Evolutionary conservation across 306 rosid genomes (phyloP), one percentile per base, ranked within the genome.

Genomic region (Coriaria nepalensis): DNA sequence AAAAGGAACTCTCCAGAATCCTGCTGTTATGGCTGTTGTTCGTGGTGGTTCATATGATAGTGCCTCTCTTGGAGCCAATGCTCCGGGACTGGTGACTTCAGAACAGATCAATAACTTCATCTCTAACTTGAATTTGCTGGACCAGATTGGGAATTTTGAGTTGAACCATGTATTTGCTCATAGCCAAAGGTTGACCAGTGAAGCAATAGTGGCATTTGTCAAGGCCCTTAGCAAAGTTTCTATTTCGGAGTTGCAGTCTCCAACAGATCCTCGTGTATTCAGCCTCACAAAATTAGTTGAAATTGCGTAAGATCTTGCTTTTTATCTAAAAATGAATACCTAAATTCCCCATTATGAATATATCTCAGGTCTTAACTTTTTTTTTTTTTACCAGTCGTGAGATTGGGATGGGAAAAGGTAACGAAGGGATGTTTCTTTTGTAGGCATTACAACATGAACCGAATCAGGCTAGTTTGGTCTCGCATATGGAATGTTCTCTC

Each of bases 401-500:
- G 29, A 20, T 20, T 32, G 44, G 49, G 40, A 55, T 33, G 45
- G 35, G 33, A 33, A 55, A 55, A 55, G 42, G 15, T 49, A 11
- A 49, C 15, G n/a, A 42, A 47, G 38, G 49, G 50, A 66, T 70
- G 55, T 67, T 60, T 55, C 72, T 40, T 72, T 69, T 77, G 78
- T 93, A 92, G 98, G 87, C 98, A 92, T 68, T 92, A 92, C 66
- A 92, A 92, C 70, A 92, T 92, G 98, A 78, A 79, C 72, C 98
- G 96, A 55, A 92, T 92, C 76, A 77, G 98, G 77, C 68, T 92
- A 65, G 94, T 92, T 41, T 92, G 98, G 98, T 82, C 96, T 61
- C 96, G 96, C 59, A 92, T 92, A 57, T 92, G 98, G 98, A 82
- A 60, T 71, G 98, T 92, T 65, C 93, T 92, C 44, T 92, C 98